phyloP scores from a whole-genome alignment of 108 stramenopile species.

The Schizochytrium sp. region DNA sequence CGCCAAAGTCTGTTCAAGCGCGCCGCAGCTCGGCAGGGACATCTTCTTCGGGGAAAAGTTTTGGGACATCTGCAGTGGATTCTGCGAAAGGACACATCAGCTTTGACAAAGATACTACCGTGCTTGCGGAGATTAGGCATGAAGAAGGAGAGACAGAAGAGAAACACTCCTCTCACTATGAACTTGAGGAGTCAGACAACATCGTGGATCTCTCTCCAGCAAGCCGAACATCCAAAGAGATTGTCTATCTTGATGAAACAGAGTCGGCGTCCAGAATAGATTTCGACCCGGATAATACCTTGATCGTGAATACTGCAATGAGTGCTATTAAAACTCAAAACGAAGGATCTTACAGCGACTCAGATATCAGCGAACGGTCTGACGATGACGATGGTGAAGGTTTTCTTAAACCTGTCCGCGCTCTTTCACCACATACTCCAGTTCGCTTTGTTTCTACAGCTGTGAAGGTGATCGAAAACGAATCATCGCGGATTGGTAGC shows the following conservation, averaged over 20 bases:
- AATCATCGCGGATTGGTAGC: background rate
- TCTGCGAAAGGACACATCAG: too few species aligned
- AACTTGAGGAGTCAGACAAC: too few species aligned
- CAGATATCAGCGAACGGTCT: background rate
- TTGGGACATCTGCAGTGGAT: too few species aligned
- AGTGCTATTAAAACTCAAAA: background rate
- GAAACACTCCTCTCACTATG: too few species aligned
- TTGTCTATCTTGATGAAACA: background rate
- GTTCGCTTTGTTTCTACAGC: conserved; percentile 18
- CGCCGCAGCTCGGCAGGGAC: too few species aligned
- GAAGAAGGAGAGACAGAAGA: too few species aligned
- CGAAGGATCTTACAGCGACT: background rate
- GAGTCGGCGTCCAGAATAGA: background rate
- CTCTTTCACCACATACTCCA: background rate
- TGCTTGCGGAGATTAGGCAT: too few species aligned
- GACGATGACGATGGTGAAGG: conserved; percentile 6
- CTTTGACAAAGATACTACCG: too few species aligned
- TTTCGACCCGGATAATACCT: background rate
- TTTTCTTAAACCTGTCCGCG: conserved; percentile 5
- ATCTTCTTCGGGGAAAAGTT: too few species aligned
- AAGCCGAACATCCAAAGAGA: background rate
- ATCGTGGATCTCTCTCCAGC: background rate
- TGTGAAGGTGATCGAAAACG: background rate
- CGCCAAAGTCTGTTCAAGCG: too few species aligned
- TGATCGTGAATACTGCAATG: conserved; percentile 11